These are phyloP conservation scores for Nannizziopsis arthrosporioides DNA, from an alignment of 2,329 filamentous ascomycete species.

Conservation along the genomic window DNA sequence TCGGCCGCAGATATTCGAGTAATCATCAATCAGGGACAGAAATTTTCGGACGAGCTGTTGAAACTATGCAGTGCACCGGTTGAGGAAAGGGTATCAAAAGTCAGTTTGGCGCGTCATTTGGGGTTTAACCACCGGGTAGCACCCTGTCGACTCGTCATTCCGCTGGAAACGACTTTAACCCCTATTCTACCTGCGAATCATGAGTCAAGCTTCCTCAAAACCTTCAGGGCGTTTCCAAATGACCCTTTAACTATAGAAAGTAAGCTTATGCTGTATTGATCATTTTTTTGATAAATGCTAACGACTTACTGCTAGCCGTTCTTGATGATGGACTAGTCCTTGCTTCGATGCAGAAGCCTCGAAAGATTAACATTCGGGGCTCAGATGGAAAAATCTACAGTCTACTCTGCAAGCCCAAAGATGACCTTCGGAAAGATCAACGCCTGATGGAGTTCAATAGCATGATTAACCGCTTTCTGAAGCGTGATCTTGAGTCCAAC, in stretches of 20 bases:
- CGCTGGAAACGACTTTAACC: constrained; percentile 72
- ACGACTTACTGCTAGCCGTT: constrained; percentile 41
- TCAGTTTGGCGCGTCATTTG: constrained; percentile 66
- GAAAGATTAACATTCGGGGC: constrained; percentile 76
- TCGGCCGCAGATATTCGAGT: constrained; percentile 50
- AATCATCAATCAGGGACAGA: constrained; percentile 68
- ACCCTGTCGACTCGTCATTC: constrained; percentile 76
- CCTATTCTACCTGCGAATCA: constrained; percentile 64
- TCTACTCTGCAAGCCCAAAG: constrained; percentile 92
- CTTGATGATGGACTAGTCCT: constrained; percentile 81
- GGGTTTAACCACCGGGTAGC: constrained; percentile 73
- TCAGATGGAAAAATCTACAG: constrained; percentile 83
- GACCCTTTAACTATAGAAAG: constrained; percentile 70
- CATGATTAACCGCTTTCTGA: constrained; percentile 91
- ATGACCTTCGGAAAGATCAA: constrained; percentile 93
- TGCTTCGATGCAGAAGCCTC: constrained; percentile 81
- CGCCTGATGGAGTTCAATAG: constrained; percentile 98
- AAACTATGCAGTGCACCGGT: constrained; percentile 69
- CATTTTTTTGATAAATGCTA: neutral
- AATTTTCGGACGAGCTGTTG: constrained; percentile 69
- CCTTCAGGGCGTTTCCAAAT: constrained; percentile 73
- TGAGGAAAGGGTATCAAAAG: constrained; percentile 55
- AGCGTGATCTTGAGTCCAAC: constrained; percentile 81
- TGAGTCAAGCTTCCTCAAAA: constrained; percentile 52
- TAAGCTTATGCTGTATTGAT: constrained; percentile 18